These are phyloP conservation scores for Aspergillus proliferans DNA, from an alignment of 2,329 filamentous ascomycete genomes.

Conservation along the genomic window DNA sequence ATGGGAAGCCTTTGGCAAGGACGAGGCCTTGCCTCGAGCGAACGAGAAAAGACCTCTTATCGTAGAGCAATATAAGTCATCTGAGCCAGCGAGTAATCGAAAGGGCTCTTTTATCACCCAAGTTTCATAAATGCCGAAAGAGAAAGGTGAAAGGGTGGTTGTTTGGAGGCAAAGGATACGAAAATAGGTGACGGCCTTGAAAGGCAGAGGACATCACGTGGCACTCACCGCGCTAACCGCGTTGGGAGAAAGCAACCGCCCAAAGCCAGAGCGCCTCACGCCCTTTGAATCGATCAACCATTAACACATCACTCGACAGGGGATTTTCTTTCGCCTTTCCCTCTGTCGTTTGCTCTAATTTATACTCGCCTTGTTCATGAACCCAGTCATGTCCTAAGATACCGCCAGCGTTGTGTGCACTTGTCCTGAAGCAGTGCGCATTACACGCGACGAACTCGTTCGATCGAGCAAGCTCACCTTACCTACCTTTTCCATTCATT, in stretches of 20 bases:
- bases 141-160: neutral
- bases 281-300: conserved; percentile 4
- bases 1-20: neutral
- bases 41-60: conserved; percentile 6
- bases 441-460: conserved; percentile 4
- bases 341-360: conserved; percentile 10
- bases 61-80: neutral
- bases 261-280: neutral
- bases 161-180: neutral
- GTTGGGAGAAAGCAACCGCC: conserved; percentile 10
- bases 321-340: conserved; percentile 5
- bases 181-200: neutral
- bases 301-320: conserved; percentile 7
- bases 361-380: conserved; percentile 2
- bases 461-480: conserved; percentile 19
- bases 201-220: conserved; percentile 7
- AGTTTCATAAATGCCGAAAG: neutral
- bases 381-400: conserved; percentile 14
- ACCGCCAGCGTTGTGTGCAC: conserved; percentile 13
- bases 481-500: neutral
- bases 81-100: neutral
- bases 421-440: conserved; percentile 6
- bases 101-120: neutral
- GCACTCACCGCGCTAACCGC: conserved; percentile 6
- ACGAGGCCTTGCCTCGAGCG: conserved; percentile 8